A percentile compares a stretch with the other conserved stretches of the same genome.
Conservation (phyloP, 2,329 filamentous ascomycete genomes). For the Fusarium clavum region DNA sequence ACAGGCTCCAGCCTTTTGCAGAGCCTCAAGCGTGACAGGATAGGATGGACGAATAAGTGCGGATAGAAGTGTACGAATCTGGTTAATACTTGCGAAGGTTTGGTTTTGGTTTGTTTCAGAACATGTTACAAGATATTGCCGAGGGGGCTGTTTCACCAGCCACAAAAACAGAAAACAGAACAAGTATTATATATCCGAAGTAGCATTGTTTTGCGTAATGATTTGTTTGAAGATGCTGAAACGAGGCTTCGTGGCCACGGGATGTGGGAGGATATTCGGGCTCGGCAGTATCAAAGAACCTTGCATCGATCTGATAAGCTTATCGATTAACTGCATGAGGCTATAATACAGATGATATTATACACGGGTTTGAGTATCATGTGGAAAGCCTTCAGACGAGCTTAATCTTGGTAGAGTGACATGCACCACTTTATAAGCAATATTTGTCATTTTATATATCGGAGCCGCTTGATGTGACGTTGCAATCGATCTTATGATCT, state of each 20-base stretch:
- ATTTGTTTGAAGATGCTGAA: constrained; percentile 4
- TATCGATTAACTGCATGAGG: not conserved
- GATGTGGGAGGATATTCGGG: constrained; percentile 1
- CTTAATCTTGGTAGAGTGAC: not conserved
- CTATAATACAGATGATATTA: not conserved
- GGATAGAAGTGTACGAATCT: not conserved
- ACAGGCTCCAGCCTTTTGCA: not conserved
- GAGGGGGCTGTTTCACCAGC: constrained; percentile 8
- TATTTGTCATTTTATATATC: not conserved
- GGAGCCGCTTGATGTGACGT: not conserved
- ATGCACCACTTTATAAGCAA: not conserved
- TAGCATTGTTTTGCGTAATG: not conserved
- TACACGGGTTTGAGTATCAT: not conserved
- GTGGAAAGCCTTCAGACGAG: not conserved
- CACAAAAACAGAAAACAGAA: not conserved
- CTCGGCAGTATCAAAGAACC: not conserved
- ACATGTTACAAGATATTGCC: not conserved
- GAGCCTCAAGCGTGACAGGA: not conserved
- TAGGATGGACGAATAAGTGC: not conserved
- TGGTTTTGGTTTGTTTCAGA: constrained; percentile 17
- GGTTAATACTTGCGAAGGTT: not conserved
- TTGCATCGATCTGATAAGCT: not conserved
- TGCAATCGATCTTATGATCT: not conserved
- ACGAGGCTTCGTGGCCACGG: constrained; percentile 6
- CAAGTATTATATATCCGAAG: not conserved